Evolutionary conservation across 179 eudicot species (phyloP), one percentile per base, ranked within the genome.

Genomic region (Nepenthes alata): DNA sequence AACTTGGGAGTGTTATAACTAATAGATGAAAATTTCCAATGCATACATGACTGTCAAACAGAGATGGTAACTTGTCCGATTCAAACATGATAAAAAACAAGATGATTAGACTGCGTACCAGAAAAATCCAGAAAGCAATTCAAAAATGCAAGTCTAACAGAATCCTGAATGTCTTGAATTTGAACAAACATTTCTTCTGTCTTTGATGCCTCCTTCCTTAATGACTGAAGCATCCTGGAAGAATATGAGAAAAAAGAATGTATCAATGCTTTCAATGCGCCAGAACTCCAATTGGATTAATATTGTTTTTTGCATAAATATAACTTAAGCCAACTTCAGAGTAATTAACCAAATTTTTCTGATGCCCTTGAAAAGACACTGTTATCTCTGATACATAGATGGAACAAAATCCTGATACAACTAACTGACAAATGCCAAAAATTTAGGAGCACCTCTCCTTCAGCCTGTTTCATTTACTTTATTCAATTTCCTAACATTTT

Each of bases 101-200:
- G 57, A 62, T 10, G 45, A 61, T 15, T 61, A 67, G 65, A 44
- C 57, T 12, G 53, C 76, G 25, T 78, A 91, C 98, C 96, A 78
- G 89, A 87, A 77, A 91, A 89, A 74, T 89, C 86, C 57, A 91
- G 81, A 72, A 86, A 80, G 80, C 91, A 89, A 75, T 91, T 91
- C 73, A 91, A 69, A 77, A 86, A 81, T n/a, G 96, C 82, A 62
- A 91, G 82, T 63, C 95, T 84, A 66, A 85, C 86, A 75, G 96
- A 91, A 74, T 91, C 98, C 73, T 89, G 98, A 67, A 89, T 84
- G 78, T 84, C 96, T 76, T 83, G 96, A 67, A 91, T 83, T 67
- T 84, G 96, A 54, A 75, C 65, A 73, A 69, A 84, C 53, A 76
- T 80, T 69, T 89, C 96, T 69, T 89, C 98, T 47, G 96, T 77